These are phyloP conservation scores for Leonotis leonurus DNA, from an alignment of 257 asterid genomes.

Conservation along the genomic window DNA sequence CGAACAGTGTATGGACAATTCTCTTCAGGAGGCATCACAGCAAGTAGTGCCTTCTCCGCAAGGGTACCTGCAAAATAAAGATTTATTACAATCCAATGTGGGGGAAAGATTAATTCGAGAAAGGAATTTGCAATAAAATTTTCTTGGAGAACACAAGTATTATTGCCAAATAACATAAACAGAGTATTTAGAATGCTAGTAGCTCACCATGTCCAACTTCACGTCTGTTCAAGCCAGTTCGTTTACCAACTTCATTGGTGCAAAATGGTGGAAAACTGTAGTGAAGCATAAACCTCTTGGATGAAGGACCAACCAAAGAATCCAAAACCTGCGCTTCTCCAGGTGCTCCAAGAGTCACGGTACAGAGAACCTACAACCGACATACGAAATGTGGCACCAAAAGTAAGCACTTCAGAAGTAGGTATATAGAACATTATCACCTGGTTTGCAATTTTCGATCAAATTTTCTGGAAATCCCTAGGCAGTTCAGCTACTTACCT, in stretches of 20 bases:
- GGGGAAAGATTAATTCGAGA: not conserved
- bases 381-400: slow-evolving; percentile 19
- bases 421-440: not conserved
- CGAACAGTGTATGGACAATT: slow-evolving; percentile 79
- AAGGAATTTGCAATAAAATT: not conserved
- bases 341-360: slow-evolving; percentile 98
- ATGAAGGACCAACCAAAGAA: slow-evolving; percentile 87
- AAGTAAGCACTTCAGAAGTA: slow-evolving; percentile 8
- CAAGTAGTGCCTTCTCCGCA: slow-evolving; percentile 91
- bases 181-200: not conserved
- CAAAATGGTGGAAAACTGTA: slow-evolving; percentile 94
- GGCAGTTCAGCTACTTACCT: slow-evolving; percentile 40
- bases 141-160: not conserved
- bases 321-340: slow-evolving; percentile 87
- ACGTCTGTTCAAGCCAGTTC: slow-evolving; percentile 83
- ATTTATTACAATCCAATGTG: slow-evolving; percentile 16
- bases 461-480: not conserved
- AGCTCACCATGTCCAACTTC: slow-evolving; percentile 98
- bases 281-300: slow-evolving; percentile 96
- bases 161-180: not conserved
- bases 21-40: slow-evolving; percentile 88
- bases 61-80: slow-evolving; percentile 62
- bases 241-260: slow-evolving; percentile 92
- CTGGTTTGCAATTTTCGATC: not conserved
- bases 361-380: slow-evolving; percentile 74